Evolutionary conservation across 495 filamentous ascomycete species (phyloP), one percentile per base, ranked within the genome.

Genomic region (Letharia columbiana): DNA sequence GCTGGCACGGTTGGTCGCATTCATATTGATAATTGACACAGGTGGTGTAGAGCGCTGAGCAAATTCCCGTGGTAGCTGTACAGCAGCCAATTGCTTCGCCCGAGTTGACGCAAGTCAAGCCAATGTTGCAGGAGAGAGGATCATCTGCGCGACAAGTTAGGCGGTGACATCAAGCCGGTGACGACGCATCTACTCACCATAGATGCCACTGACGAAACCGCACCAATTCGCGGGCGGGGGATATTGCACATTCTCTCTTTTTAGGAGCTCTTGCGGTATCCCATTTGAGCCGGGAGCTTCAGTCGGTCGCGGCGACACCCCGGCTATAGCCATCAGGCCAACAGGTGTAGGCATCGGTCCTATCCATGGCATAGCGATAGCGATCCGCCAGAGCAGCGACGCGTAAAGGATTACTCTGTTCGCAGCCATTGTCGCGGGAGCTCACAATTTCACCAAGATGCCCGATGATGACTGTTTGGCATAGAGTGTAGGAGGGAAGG

Each of bases 171-270:
- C 31, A 7, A 35, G 50, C 50, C 47, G n/a, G n/a, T 47, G 42
- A 20, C 28, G 42, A 20, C 28, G 33, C 33, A 49, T 28, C 6
- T 15, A 56, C 66, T 56, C 47, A 72, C 71, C 47, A 47, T 62
- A 60, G 47, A 62, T 49, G 41, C 71, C 63, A 13, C 52, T 56
- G 60, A 73, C 54, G 45, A 72, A 73, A 15, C 71, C 71, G 60
- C 71, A 73, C 71, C 71, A 73, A 64, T 70, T 72, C 33, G 45
- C n/a, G 3, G 71, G 70, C 3, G 68, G 68, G 17, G 68, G 68
- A 23, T 63, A 68, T 28, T 61, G 60, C 37, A 70, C 39, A 52
- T 62, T 37, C 44, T 69, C 52, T 63, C 71, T 68, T 28, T 61
- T 58, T 9, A 42, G 41, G 7, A 72, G 61, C 47, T 70, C 71